These are phyloP conservation scores for Calonectria multiphialidica DNA, from an alignment of 2,329 filamentous ascomycete genomes.

Conservation along the genomic window DNA sequence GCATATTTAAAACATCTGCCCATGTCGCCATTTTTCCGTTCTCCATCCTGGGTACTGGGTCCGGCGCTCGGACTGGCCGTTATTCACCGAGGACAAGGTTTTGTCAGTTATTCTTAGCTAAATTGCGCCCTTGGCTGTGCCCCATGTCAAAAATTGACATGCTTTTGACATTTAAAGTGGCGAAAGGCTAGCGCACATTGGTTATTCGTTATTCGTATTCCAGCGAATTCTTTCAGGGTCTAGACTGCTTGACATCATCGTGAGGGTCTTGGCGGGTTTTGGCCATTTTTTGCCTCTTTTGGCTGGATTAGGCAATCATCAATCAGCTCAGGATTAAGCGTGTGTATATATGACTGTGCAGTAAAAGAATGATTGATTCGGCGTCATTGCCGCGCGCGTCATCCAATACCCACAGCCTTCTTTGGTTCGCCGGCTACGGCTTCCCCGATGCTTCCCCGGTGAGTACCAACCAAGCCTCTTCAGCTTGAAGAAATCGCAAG, in stretches of 20 bases:
- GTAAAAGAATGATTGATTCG: too few species aligned
- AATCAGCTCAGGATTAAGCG: not conserved
- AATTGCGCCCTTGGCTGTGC: not conserved
- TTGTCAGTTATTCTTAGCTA: not conserved
- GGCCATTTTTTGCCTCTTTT: not conserved
- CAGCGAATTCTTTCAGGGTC: not conserved
- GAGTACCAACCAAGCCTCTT: not conserved
- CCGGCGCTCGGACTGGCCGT: not conserved
- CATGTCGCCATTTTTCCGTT: not conserved
- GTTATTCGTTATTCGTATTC: not conserved
- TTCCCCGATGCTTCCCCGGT: not conserved
- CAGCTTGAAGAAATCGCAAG: not conserved
- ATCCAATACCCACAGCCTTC: not conserved
- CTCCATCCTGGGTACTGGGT: not conserved
- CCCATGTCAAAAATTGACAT: not conserved
- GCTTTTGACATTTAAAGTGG: slow-evolving; percentile 11
- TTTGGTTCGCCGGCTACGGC: not conserved
- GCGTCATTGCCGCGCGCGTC: not conserved
- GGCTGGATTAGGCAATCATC: not conserved
- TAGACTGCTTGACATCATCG: not conserved
- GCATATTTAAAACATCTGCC: not conserved
- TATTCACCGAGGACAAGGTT: not conserved
- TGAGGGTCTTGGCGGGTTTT: not conserved
- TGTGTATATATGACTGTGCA: not conserved
- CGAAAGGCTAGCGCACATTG: not conserved